phyloP scores from a whole-genome alignment of 352 stramenopile species.

The Halophytophthora batemanensis region DNA sequence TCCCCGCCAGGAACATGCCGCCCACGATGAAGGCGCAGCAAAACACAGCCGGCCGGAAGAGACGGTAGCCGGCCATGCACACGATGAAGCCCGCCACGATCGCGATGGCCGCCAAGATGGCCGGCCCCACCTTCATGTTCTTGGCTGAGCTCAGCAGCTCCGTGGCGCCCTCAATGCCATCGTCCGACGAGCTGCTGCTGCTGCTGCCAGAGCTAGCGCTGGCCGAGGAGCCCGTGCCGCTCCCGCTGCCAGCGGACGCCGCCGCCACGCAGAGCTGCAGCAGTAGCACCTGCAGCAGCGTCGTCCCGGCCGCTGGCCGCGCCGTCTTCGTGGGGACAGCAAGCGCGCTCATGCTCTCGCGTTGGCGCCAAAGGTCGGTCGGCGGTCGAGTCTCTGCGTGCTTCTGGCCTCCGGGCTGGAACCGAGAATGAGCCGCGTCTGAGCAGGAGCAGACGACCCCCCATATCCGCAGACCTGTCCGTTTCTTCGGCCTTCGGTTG shows the following conservation, averaged over 20 bases:
- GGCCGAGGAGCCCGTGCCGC: constrained; percentile 3
- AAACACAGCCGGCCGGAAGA: constrained; percentile 60
- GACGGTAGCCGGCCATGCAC: constrained; percentile 50
- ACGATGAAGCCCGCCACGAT: constrained; percentile 42
- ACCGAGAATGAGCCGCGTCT: too few relatives aligned
- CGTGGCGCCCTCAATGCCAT: constrained; percentile 20
- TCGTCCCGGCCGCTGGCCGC: neutral
- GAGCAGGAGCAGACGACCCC: too few relatives aligned
- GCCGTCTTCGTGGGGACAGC: neutral
- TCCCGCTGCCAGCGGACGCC: constrained; percentile 15
- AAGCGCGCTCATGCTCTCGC: too few relatives aligned
- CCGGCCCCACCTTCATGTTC: constrained; percentile 38
- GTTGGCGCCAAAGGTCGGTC: too few relatives aligned
- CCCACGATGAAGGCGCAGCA: constrained; percentile 67
- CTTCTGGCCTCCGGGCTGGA: too few relatives aligned
- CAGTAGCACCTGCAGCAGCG: constrained; percentile 4
- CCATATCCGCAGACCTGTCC: too few relatives aligned
- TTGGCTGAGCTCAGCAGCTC: constrained; percentile 38
- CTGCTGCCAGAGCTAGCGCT: neutral
- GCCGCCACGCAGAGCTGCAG: constrained; percentile 15
- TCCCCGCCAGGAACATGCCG: constrained; percentile 52
- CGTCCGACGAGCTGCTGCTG: constrained; percentile 12
- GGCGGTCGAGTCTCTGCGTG: too few relatives aligned
- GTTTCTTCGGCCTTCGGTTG: too few relatives aligned
- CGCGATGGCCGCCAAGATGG: constrained; percentile 47